Base-by-base conservation (phyloP, 2,329 filamentous ascomycete genomes). In the Helotiales sp. region DNA sequence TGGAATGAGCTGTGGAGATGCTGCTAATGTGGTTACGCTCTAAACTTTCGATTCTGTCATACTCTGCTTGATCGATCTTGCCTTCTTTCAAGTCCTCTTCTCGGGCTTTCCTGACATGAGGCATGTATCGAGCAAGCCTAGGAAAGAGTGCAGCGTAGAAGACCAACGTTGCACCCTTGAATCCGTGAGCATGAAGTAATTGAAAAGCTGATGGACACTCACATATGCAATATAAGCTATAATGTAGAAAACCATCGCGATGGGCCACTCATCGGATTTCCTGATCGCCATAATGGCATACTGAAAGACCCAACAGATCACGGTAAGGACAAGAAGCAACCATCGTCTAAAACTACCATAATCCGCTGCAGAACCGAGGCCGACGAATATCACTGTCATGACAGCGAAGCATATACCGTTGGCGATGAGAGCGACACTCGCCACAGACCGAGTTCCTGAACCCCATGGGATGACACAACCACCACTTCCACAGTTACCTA, bases 121-220 rank as follows among this genome's bases (percentile, higher is more conserved):
- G 73, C 68, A 72, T 75, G 59, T 72, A 75, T 44, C 73, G 67
- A 27, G 73, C 72, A 5, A 76, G 63, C 22, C 72, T 64, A 29
- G 75, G 74, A 48, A 76, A 76, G 1, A 75, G 62, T 3, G 75
- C 73, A 5, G 73, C 74, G 58, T 75, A 76, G 52, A 77, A 76
- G 0, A 76, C 74, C n/a, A 76, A 52, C 0, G 73, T 75, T 10
- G 73, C 72, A 1, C 74, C 60, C 49, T 60, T 13, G 19, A 19
- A 2, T 33, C 5, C 6, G 19, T 50, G 12, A 55, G 36, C 25
- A 15, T 2, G 7, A n/a, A 24, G 9, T 8, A 29, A 22, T 7
- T 24, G 4, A 25, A 8, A 12, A 31, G 22, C 8, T n/a, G 8
- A 1, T 15, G 29, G 17, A 9, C 3, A 59, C 50, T 58, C 50